Percentiles rank a stretch among this genome's conserved stretches.
Conservation (phyloP, 2,329 filamentous ascomycete species). For the Penicillium paneum region DNA sequence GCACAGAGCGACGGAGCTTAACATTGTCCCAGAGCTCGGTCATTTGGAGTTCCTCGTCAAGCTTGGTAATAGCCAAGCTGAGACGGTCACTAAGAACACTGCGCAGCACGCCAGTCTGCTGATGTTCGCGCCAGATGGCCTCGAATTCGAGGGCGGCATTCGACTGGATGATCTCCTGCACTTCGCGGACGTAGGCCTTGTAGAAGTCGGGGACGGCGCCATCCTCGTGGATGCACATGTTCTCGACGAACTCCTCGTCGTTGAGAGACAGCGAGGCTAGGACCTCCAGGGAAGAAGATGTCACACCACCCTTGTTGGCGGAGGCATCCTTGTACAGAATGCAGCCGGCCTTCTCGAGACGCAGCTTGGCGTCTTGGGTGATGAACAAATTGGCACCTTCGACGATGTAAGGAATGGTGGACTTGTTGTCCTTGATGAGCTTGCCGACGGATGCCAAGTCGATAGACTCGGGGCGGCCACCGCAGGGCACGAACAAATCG, state of each 20-base stretch:
- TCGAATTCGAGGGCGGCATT: slow-evolving; percentile 95
- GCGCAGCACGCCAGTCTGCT: slow-evolving; percentile 72
- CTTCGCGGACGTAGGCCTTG: slow-evolving; percentile 83
- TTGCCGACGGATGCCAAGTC: slow-evolving; percentile 83
- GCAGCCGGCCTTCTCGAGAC: slow-evolving; percentile 90
- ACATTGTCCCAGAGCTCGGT: slow-evolving; percentile 88
- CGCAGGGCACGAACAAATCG: slow-evolving; percentile 92
- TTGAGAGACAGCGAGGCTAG: slow-evolving; percentile 93
- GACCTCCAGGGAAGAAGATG: slow-evolving; percentile 93
- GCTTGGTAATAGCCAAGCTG: slow-evolving; percentile 86
- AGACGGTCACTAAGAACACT: slow-evolving; percentile 90
- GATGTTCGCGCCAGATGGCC: slow-evolving; percentile 94
- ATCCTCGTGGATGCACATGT: slow-evolving; percentile 85
- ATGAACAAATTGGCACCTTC: slow-evolving; percentile 99
- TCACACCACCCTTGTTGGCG: slow-evolving; percentile 98
- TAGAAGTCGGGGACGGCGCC: slow-evolving; percentile 87
- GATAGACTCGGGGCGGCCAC: slow-evolving; percentile 93
- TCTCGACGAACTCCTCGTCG: slow-evolving; percentile 77
- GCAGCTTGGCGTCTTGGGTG: slow-evolving; percentile 94
- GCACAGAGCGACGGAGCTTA: slow-evolving; percentile 70
- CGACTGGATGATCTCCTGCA: slow-evolving; percentile 84
- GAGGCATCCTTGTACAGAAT: slow-evolving; percentile 97
- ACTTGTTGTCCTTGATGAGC: slow-evolving; percentile 87
- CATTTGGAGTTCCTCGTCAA: slow-evolving; percentile 93
- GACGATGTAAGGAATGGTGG: slow-evolving; percentile 86